Percentiles rank a stretch among this genome's conserved stretches.
Evolutionary conservation across 208 protist species (phyloP).

Genomic region (Trypanosoma boissoni): DNA sequence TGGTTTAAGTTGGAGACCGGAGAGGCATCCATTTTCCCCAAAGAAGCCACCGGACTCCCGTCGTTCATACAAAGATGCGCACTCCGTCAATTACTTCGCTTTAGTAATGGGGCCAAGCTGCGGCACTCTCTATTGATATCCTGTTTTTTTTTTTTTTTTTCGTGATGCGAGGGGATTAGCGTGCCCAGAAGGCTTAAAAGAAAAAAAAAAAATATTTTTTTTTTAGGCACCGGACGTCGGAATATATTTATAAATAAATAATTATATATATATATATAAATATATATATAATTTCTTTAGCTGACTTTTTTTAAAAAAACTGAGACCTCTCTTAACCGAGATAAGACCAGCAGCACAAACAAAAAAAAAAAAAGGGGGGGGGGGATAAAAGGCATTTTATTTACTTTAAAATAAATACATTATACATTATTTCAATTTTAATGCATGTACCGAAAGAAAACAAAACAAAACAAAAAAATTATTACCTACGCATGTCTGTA

Average conservation of each 20-base stretch:
- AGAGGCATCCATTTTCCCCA: no score
- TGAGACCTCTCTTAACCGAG: no score
- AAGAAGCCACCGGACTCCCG: no score
- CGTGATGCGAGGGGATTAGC: neutral
- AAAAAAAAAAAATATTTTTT: no score
- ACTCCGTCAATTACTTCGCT: no score
- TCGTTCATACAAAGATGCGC: no score
- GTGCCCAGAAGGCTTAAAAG: no score
- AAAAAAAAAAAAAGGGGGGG: conserved; percentile 4
- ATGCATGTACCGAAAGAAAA: no score
- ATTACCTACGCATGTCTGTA: neutral
- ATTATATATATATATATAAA: conserved; percentile 11
- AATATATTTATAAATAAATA: conserved; percentile 3
- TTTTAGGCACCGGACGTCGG: neutral
- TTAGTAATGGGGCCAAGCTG: no score
- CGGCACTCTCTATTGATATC: no score
- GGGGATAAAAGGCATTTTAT: neutral
- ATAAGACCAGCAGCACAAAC: conserved; percentile 2
- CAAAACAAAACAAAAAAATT: neutral
- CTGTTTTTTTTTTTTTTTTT: neutral
- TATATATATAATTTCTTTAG: conserved; percentile 5
- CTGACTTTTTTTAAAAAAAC: conserved; percentile 5
- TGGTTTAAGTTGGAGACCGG: no score
- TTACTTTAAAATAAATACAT: neutral
- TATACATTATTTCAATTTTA: neutral